Percentiles rank a stretch among this genome's conserved stretches.
Conservation (phyloP, 768 basidiomycete species). For the Tricholoma sp. region DNA sequence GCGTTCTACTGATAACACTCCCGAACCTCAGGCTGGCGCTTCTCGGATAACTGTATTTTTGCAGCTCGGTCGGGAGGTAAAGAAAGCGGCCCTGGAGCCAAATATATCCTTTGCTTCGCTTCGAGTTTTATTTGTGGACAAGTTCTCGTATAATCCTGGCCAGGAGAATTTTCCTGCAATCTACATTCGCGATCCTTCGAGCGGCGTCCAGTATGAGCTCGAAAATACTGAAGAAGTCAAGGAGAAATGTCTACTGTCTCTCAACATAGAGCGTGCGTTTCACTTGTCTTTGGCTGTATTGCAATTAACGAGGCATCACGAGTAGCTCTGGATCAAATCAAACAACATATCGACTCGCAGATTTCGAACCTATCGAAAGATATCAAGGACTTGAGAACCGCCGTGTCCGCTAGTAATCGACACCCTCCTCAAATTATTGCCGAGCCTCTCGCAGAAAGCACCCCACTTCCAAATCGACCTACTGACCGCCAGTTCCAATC, state of each 20-base stretch:
- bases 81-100: conserved; percentile 73
- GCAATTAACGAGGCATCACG: conserved; percentile 3
- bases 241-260: conserved; percentile 80
- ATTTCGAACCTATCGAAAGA: conserved; percentile 83
- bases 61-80: conserved; percentile 86
- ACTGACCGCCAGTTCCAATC: conserved; percentile 70
- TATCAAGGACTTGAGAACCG: conserved; percentile 79
- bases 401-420: conserved; percentile 52
- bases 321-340: conserved; percentile 94
- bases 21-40: conserved; percentile 17
- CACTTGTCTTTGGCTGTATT: background rate
- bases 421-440: conserved; percentile 44
- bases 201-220: conserved; percentile 92
- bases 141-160: conserved; percentile 91
- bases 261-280: conserved; percentile 94
- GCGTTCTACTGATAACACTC: conserved; percentile 1
- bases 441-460: conserved; percentile 60
- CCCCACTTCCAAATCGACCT: conserved; percentile 62
- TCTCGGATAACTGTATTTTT: conserved; percentile 73
- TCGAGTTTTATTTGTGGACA: conserved; percentile 88
- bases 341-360: conserved; percentile 93
- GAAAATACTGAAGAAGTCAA: conserved; percentile 93
- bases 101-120: conserved; percentile 69
- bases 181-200: conserved; percentile 88
- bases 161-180: conserved; percentile 93